Evolutionary conservation across 345 rosid genomes (phyloP), one percentile per base, ranked within the genome.

Genomic region (Salix udensis): DNA sequence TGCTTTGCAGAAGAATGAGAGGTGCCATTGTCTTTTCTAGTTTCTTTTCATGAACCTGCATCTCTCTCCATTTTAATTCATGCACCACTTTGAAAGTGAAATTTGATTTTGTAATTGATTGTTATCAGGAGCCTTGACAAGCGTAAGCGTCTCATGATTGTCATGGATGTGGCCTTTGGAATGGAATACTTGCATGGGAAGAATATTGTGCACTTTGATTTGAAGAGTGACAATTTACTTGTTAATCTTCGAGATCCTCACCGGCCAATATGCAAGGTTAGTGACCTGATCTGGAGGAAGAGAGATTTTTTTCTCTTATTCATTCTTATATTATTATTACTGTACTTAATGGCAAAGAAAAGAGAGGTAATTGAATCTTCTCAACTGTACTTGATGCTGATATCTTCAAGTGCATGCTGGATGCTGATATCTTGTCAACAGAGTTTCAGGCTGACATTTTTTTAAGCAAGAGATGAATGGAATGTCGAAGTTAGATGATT

Each of bases 151-250:
- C 83, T 87, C 18, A 73, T 90, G 76, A 88, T 90, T 74, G 90
- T 90, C 53, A 88, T 90, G 94, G 91, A 90, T 70, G 90, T 88
- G 34, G 94, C 94, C 74, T 90, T 90, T 36, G 94, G 94, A 46
- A 90, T 90, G 94, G 94, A 88, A 71, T 90, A 90, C 80, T 81
- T 90, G 84, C 94, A 90, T 79, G 90, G 87, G 68, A 90, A 88
- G 83, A 88, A 87, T 65, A 87, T 90, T 18, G 94, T 90, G 74
- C 94, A 90, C 74, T 90, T 90, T 69, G 94, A 90, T 78, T 81
- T 90, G 83, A 90, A 90, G 86, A 88, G 91, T 74, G 94, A 90
- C 86, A 90, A 90, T 84, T 79, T 90, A 78, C 89, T 90, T 34
- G 94, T 90, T 71, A 90, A 90, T 83, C 94, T 90, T 70, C 87